phyloP scores from a whole-genome alignment of 768 basidiomycete genomes.

The Tylopilus cervinicoccineus region DNA sequence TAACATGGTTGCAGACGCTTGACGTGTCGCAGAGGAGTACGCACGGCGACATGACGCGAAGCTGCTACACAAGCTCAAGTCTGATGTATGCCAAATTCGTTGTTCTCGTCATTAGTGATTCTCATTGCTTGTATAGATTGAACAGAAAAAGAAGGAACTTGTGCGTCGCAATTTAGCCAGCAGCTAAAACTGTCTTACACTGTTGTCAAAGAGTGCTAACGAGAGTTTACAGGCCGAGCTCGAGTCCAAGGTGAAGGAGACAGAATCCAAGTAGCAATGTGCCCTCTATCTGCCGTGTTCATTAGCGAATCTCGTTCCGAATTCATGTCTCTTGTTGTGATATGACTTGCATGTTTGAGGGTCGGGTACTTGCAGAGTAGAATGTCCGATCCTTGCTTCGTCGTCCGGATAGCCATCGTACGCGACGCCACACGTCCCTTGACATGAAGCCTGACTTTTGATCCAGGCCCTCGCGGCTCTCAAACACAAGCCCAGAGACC shows the following conservation, averaged over 20 bases:
- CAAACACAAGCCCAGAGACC: conserved; percentile 25
- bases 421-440: not conserved
- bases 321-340: not conserved
- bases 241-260: conserved; percentile 26
- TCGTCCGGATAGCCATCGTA: conserved; percentile 25
- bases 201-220: conserved; percentile 11
- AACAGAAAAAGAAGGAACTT: conserved; percentile 29
- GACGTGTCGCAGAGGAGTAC: conserved; percentile 52
- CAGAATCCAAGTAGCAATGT: conserved; percentile 20
- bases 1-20: not conserved
- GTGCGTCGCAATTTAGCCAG: conserved; percentile 22
- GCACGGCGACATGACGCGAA: conserved; percentile 54
- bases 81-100: conserved; percentile 38
- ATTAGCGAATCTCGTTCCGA: conserved; percentile 1
- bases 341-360: not conserved
- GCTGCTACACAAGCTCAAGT: conserved; percentile 56
- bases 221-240: conserved; percentile 24
- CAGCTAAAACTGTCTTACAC: conserved; percentile 14
- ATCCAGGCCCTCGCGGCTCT: conserved; percentile 20
- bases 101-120: not conserved
- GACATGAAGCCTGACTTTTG: not conserved
- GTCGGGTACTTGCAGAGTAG: not conserved
- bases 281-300: not conserved
- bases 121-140: conserved; percentile 20
- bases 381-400: conserved; percentile 13